Evolutionary conservation across 2,329 filamentous ascomycete species (phyloP).

Genomic region (Arachnopeziza araneosa): DNA sequence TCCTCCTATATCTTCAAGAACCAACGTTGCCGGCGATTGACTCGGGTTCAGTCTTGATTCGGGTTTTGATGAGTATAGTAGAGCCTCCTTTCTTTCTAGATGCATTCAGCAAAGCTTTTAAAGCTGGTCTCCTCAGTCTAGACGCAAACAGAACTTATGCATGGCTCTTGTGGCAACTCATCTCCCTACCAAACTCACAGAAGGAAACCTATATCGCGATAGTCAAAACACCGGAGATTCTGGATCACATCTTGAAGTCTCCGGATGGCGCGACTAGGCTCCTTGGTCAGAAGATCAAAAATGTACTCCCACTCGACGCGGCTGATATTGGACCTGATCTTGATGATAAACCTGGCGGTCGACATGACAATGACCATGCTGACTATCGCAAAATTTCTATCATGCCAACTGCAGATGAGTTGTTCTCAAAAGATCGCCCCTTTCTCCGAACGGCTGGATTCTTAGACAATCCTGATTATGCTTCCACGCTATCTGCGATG

Average conservation of each 20-base stretch:
- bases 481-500: slow-evolving; percentile 34
- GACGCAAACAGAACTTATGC: slow-evolving; percentile 31
- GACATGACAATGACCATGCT: slow-evolving; percentile 67
- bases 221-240: slow-evolving; percentile 26
- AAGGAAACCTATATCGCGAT: slow-evolving; percentile 23
- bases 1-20: slow-evolving; percentile 33
- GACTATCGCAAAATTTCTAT: slow-evolving; percentile 58
- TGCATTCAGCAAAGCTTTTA: slow-evolving; percentile 27
- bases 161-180: slow-evolving; percentile 40
- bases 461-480: slow-evolving; percentile 35
- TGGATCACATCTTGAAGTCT: slow-evolving; percentile 19
- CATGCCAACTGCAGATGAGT: slow-evolving; percentile 61
- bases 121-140: slow-evolving; percentile 22
- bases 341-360: slow-evolving; percentile 47
- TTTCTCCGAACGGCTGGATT: slow-evolving; percentile 52
- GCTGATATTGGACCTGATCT: slow-evolving; percentile 12
- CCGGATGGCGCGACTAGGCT: slow-evolving; percentile 26
- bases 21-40: slow-evolving; percentile 19
- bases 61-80: slow-evolving; percentile 41
- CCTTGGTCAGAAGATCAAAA: slow-evolving; percentile 38
- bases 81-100: slow-evolving; percentile 48
- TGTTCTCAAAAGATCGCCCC: slow-evolving; percentile 44
- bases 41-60: slow-evolving; percentile 33
- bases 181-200: slow-evolving; percentile 31
- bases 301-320: slow-evolving; percentile 27